Percentiles rank a stretch among this genome's conserved stretches.
Conservation (phyloP, 2,329 filamentous ascomycete genomes). For the Emericellopsis atlantica region DNA sequence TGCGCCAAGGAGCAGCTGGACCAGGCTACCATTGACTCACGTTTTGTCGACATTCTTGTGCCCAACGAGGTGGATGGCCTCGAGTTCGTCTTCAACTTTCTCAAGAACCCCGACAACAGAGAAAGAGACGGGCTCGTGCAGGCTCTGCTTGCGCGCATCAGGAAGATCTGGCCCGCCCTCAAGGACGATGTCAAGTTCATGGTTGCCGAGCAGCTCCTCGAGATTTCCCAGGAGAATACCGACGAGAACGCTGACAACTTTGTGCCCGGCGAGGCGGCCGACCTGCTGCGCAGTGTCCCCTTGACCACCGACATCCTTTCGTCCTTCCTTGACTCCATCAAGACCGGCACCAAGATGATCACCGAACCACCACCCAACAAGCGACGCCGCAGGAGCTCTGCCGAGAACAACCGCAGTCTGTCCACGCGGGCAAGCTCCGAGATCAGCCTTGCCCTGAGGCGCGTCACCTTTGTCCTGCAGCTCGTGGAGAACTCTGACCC, state of each 20-base stretch:
- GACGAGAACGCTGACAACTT: conserved; percentile 16
- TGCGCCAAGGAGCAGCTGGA: conserved; percentile 26
- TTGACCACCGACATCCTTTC: conserved; percentile 62
- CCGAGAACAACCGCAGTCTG: conserved; percentile 44
- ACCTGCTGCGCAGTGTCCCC: conserved; percentile 60
- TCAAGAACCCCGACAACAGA: conserved; percentile 26
- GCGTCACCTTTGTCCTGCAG: conserved; percentile 78
- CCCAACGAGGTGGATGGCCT: conserved; percentile 39
- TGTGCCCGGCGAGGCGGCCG: conserved; percentile 48
- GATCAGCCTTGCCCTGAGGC: conserved; percentile 55
- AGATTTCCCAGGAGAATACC: conserved; percentile 37
- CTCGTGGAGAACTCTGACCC: conserved; percentile 72
- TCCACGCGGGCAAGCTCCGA: conserved; percentile 51
- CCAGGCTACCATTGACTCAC: conserved; percentile 24
- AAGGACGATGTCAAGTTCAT: conserved; percentile 49
- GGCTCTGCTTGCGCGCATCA: conserved; percentile 56
- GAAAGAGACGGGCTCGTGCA: conserved; percentile 40
- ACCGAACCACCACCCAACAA: conserved; percentile 64
- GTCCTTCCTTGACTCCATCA: conserved; percentile 61
- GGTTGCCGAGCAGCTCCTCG: conserved; percentile 50
- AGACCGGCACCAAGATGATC: conserved; percentile 59
- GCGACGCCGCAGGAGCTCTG: conserved; percentile 65
- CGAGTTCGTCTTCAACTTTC: conserved; percentile 34
- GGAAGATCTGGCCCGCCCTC: conserved; percentile 59
- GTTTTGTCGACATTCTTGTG: conserved; percentile 37